phyloP scores from a whole-genome alignment of 1,284 basidiomycete genomes.

The Rhizoctonia solani region DNA sequence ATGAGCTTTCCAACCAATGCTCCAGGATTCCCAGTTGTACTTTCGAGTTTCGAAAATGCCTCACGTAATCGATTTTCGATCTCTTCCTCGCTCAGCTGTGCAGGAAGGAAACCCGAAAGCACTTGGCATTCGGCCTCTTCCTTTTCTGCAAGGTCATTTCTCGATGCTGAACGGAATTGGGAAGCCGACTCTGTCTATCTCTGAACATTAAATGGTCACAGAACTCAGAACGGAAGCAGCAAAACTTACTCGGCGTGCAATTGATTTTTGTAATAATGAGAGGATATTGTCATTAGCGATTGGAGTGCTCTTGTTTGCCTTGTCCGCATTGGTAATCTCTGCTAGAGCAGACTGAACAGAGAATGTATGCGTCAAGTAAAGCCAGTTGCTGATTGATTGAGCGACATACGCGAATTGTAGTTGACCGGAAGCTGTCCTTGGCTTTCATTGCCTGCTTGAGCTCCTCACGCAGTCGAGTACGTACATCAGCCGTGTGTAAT shows the following conservation, averaged over 20 bases:
- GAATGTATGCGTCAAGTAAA: background rate
- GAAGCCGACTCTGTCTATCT: slow-evolving; percentile 35
- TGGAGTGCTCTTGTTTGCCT: slow-evolving; percentile 27
- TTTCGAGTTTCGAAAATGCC: slow-evolving; percentile 7
- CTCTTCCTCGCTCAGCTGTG: slow-evolving; percentile 34
- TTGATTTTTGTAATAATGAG: slow-evolving; percentile 34
- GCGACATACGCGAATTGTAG: slow-evolving; percentile 35
- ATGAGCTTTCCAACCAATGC: slow-evolving; percentile 27
- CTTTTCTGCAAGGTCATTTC: slow-evolving; percentile 36
- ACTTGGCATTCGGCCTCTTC: slow-evolving; percentile 34
- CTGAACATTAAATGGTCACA: background rate
- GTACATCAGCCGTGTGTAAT: slow-evolving; percentile 10
- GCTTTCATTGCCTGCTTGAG: slow-evolving; percentile 39
- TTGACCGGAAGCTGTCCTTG: slow-evolving; percentile 37
- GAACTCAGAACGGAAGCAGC: too few species aligned
- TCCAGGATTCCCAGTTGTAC: background rate
- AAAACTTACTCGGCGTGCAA: slow-evolving; percentile 35
- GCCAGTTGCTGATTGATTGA: background rate
- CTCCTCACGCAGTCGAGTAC: slow-evolving; percentile 35
- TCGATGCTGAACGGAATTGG: slow-evolving; percentile 33
- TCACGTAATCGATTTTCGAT: slow-evolving; percentile 31
- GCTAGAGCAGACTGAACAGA: slow-evolving; percentile 33
- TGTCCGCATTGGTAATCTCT: slow-evolving; percentile 38
- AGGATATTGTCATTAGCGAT: slow-evolving; percentile 22
- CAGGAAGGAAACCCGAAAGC: slow-evolving; percentile 35